phyloP scores from a whole-genome alignment of 129 eudicot genomes.

The Daucus carota region DH1_v3.0 NC_030388.2:733501-734000 shows the following conservation, averaged over 20 bases:
- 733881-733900: not conserved
- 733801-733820: not conserved
- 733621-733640: not conserved
- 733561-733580: constrained; percentile 63
- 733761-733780: not conserved
- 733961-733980: constrained; percentile 24
- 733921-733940: not conserved
- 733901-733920: not conserved
- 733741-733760: too few relatives aligned
- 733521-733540: constrained; percentile 77
- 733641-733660: not conserved
- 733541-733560: constrained; percentile 71
- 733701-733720: not conserved
- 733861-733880: not conserved
- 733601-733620: not conserved
- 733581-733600: constrained; percentile 41
- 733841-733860: not conserved
- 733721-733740: not conserved
- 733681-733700: not conserved
- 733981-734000: constrained; percentile 94
- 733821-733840: not conserved
- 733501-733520: constrained; percentile 32
- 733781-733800: not conserved
- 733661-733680: constrained; percentile 1
- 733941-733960: not conserved